Percentiles rank a stretch among this genome's conserved stretches.
These are phyloP conservation scores for Aspergillus floridensis DNA, from an alignment of 2,329 filamentous ascomycete species.

Conservation along the genomic window DNA sequence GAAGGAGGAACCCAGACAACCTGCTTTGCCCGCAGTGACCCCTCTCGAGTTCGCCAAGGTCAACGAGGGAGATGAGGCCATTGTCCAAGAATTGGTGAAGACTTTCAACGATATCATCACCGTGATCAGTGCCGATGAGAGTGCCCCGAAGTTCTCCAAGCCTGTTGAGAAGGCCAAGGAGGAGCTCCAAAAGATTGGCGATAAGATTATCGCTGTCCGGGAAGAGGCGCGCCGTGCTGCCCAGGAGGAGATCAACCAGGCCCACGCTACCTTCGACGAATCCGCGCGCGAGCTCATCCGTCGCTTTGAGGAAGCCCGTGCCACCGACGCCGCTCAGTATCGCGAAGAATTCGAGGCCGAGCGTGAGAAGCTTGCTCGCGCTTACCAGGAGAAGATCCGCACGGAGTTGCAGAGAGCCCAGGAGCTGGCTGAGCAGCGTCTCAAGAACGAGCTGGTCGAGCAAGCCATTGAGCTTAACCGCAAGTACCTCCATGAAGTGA, in stretches of 20 bases:
- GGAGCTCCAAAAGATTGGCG: conserved; percentile 73
- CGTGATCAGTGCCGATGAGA: conserved; percentile 83
- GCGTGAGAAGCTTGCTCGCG: conserved; percentile 72
- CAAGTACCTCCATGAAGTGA: conserved; percentile 75
- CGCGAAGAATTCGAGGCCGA: conserved; percentile 85
- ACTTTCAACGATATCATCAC: conserved; percentile 96
- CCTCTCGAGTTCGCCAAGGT: conserved; percentile 77
- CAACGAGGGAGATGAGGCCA: conserved; percentile 73
- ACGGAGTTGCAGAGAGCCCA: conserved; percentile 76
- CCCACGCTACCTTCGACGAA: conserved; percentile 76
- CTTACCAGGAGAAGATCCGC: conserved; percentile 76
- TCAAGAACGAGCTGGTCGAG: conserved; percentile 81
- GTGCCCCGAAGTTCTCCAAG: conserved; percentile 71
- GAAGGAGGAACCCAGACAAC: conserved; percentile 37
- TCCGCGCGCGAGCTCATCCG: conserved; percentile 83
- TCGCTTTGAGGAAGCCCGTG: conserved; percentile 81
- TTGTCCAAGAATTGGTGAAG: conserved; percentile 89
- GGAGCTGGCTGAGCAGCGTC: conserved; percentile 76
- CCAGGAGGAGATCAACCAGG: conserved; percentile 68
- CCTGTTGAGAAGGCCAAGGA: conserved; percentile 83
- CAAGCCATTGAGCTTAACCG: conserved; percentile 87
- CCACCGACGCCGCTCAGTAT: conserved; percentile 76
- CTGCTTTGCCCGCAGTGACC: conserved; percentile 51
- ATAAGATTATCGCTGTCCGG: conserved; percentile 74
- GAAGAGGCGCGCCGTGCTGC: conserved; percentile 66